Conservation (phyloP, 441 rosid species). For the Eutrema salsugineum region DNA sequence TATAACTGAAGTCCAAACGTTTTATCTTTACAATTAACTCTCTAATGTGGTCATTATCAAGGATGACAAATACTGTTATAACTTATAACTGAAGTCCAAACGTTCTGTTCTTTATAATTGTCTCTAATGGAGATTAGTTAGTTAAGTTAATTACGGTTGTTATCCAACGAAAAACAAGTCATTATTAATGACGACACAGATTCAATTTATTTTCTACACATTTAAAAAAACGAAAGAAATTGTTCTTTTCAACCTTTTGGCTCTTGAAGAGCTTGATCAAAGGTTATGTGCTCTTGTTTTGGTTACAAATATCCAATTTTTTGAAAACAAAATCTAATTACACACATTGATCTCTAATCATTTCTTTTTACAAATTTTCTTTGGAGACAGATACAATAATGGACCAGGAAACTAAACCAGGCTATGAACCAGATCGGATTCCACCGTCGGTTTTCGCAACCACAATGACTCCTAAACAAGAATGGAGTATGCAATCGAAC, state of each 20-base stretch:
- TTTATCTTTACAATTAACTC: neutral
- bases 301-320: neutral
- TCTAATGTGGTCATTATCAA: neutral
- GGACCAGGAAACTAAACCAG: slow-evolving; percentile 15
- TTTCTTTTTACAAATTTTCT: neutral
- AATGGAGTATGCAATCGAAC: slow-evolving; percentile 83
- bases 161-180: neutral
- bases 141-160: neutral
- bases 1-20: slow-evolving; percentile 4
- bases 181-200: neutral
- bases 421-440: slow-evolving; percentile 59
- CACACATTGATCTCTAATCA: neutral
- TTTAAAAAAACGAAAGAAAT: neutral
- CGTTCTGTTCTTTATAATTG: neutral
- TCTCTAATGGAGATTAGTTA: neutral
- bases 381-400: neutral
- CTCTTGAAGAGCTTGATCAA: slow-evolving; percentile 1
- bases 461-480: slow-evolving; percentile 44
- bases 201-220: neutral
- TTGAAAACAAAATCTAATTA: neutral
- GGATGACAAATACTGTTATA: neutral
- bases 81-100: slow-evolving; percentile 14
- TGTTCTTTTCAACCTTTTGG: neutral
- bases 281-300: neutral
- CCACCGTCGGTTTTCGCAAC: slow-evolving; percentile 54